Percentiles rank a stretch among this genome's conserved stretches.
Evolutionary conservation across 1,139 yeast species (phyloP).

Genomic region (Candida pseudocylindracea): DNA sequence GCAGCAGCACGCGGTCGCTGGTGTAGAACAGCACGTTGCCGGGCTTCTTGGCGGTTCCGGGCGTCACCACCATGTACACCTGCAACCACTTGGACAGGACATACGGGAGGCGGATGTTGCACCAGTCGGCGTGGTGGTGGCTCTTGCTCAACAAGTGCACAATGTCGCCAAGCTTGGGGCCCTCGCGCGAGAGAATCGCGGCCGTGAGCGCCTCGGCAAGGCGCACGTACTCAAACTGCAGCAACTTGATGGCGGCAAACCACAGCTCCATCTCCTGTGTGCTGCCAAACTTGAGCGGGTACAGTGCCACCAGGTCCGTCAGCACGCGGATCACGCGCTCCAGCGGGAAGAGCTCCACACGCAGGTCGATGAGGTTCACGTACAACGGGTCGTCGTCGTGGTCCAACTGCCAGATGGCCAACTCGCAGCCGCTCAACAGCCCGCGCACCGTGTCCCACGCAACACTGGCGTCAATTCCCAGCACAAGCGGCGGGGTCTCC

Average conservation of each 20-base stretch:
- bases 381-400: too few species aligned
- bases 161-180: constrained; percentile 27
- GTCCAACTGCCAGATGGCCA: too few species aligned
- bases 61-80: constrained; percentile 21
- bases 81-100: constrained; percentile 31
- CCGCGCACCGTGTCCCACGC: too few species aligned
- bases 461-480: too few species aligned
- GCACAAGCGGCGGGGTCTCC: too few species aligned
- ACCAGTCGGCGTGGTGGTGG: constrained; percentile 29
- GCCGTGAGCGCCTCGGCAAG: constrained; percentile 36
- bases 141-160: constrained; percentile 25
- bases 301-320: too few species aligned
- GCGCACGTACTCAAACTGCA: constrained; percentile 25
- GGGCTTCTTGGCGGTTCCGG: constrained; percentile 14
- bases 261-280: constrained; percentile 15
- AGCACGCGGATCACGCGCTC: too few species aligned
- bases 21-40: constrained; percentile 30
- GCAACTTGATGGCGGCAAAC: constrained; percentile 21
- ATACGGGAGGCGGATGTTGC: constrained; percentile 31
- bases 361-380: too few species aligned
- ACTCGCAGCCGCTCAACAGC: too few species aligned
- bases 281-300: constrained; percentile 11
- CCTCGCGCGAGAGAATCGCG: constrained; percentile 29
- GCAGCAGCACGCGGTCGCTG: constrained; percentile 17
- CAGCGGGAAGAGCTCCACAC: too few species aligned